Evolutionary conservation across 139 green algal genomes (phyloP).

Genomic region (Gonium pectorale): DNA sequence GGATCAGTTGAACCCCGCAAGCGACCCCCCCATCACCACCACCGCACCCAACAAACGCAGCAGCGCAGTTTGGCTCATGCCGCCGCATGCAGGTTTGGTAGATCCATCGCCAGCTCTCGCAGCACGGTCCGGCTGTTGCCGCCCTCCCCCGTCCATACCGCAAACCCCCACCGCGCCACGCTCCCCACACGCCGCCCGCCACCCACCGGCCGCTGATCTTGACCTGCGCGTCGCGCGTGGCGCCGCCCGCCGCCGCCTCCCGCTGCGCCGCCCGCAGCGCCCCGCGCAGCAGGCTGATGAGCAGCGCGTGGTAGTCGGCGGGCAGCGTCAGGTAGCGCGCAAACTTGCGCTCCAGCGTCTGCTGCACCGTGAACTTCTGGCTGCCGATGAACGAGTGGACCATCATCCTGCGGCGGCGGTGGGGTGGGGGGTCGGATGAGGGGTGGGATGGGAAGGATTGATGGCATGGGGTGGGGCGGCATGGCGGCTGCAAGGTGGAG

Average conservation of each 20-base stretch:
- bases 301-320: slow-evolving; percentile 63
- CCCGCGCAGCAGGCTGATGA: slow-evolving; percentile 77
- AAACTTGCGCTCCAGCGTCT: slow-evolving; percentile 86
- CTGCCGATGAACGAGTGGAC: slow-evolving; percentile 95
- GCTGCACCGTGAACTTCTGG: slow-evolving; percentile 97
- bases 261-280: slow-evolving; percentile 71
- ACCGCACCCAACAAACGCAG: no score
- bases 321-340: slow-evolving; percentile 29
- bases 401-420: slow-evolving; percentile 82
- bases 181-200: background rate
- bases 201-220: slow-evolving; percentile 27
- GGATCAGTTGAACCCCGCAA: no score
- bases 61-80: no score
- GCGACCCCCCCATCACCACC: no score
- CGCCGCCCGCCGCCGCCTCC: slow-evolving; percentile 5
- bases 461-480: no score
- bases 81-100: background rate
- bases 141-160: no score
- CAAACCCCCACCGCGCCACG: background rate
- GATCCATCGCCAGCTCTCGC: background rate
- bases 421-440: background rate
- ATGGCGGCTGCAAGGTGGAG: no score
- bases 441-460: no score
- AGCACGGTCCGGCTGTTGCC: no score
- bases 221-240: background rate